Evolutionary conservation across 106 monocot species (phyloP), one percentile per base, ranked within the genome.

Genomic region (Apostasia ramifera): DNA sequence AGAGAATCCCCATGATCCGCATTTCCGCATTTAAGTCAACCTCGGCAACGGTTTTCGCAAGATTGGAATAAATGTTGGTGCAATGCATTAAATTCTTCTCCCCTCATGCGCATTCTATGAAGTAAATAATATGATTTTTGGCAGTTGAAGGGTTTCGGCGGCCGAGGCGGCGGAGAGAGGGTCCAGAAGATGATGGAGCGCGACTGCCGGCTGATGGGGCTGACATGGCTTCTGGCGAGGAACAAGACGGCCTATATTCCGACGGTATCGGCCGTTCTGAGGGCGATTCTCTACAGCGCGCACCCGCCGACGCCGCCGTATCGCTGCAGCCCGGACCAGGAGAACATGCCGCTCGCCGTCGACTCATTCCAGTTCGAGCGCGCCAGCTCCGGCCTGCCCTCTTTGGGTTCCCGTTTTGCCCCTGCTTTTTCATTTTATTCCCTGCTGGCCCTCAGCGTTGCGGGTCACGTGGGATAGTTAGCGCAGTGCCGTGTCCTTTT

Each of bases 281-380:
- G 94, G 38, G 94, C 94, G 48, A 53, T 94, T 5, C 71, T 91
- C 49, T 94, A 85, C 85, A 78, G 73, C 40, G 51, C 73, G 13
- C 80, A 61, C 41, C 84, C 71, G 44, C 62, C 72, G 42, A 47
- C 59, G 12, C 65, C 72, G 53, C 63, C 70, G 45, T 71, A 76
- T 52, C 59, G 44, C 40, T 98, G 97, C 69, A 92, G 92, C 67
- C 83, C 87, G 0, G 97, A 98, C 76, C 89, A 90, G 70, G 97
- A 89, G 83, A 92, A 92, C 83, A 98, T 98, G 97, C 97, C 97
- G 44, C 87, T 98, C 12, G 97, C 97, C 71, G 97, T 92, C 49
- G 89, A 92, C 71, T 98, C 92, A 26, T 85, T 92, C 40, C 92
- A 90, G 82, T 83, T 98, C 67, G 75, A 89, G 72, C 81, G 71